A percentile compares a stretch with the other conserved stretches of the same genome.
phyloP scores from a whole-genome alignment of 2,329 filamentous ascomycete genomes.

The Cladosporium halotolerans region DNA sequence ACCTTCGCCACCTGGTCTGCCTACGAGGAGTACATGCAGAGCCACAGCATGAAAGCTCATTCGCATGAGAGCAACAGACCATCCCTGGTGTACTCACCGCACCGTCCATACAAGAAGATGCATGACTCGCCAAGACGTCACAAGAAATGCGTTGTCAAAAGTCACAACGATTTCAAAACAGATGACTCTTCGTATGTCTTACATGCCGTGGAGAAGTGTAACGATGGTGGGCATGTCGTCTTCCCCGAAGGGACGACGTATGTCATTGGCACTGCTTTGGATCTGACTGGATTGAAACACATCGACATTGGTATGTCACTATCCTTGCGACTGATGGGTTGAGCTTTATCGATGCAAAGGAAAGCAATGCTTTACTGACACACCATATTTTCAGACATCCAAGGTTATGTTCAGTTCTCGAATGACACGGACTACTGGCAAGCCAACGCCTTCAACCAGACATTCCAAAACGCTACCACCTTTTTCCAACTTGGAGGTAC shows the following conservation, averaged over 20 bases:
- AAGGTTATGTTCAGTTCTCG: conserved; percentile 56
- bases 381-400: conserved; percentile 42
- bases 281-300: conserved; percentile 58
- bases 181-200: conserved; percentile 51
- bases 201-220: conserved; percentile 52
- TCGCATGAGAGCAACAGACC: conserved; percentile 27
- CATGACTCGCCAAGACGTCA: conserved; percentile 31
- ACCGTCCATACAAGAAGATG: conserved; percentile 31
- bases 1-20: conserved; percentile 25
- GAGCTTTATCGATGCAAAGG: background rate
- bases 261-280: conserved; percentile 57
- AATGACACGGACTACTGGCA: conserved; percentile 66
- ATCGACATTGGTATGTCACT: conserved; percentile 52
- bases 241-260: conserved; percentile 52
- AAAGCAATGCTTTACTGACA: conserved; percentile 14
- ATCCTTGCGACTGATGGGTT: background rate
- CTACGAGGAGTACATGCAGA: conserved; percentile 23
- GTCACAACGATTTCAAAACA: conserved; percentile 32
- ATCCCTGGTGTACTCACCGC: conserved; percentile 29
- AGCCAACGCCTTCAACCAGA: conserved; percentile 55
- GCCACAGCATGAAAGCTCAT: conserved; percentile 15
- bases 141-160: conserved; percentile 35
- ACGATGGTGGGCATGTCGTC: conserved; percentile 57
- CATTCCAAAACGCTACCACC: conserved; percentile 60
- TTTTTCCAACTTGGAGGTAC: conserved; percentile 63